phyloP scores from a whole-genome alignment of 305 asterid genomes.

The Stenogyne calaminthoides region DNA sequence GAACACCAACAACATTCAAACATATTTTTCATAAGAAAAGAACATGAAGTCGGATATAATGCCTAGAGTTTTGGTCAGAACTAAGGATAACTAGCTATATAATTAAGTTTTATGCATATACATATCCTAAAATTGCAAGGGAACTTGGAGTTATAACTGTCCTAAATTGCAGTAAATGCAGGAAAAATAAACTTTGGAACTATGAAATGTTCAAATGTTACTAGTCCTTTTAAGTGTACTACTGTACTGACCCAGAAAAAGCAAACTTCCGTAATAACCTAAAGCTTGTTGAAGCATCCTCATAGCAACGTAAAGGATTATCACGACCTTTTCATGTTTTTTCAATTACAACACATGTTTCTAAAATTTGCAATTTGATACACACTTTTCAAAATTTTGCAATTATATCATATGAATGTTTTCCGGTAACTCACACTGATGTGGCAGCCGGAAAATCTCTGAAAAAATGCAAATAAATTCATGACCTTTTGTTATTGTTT shows the following conservation, averaged over 20 bases:
- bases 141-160: neutral
- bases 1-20: neutral
- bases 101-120: neutral
- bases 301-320: neutral
- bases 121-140: neutral
- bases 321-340: no score
- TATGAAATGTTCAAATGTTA: neutral
- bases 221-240: constrained; percentile 11
- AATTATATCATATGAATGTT: no score
- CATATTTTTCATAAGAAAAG: neutral
- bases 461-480: no score
- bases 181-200: neutral
- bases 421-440: no score
- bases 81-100: neutral
- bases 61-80: neutral
- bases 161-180: neutral
- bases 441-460: no score
- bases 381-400: no score
- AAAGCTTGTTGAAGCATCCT: constrained; percentile 11
- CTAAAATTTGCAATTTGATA: no score
- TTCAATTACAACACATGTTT: no score
- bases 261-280: neutral
- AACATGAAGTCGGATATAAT: neutral
- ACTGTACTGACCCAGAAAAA: constrained; percentile 9
- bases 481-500: no score